Evolutionary conservation across 2,329 filamentous ascomycete genomes (phyloP), one percentile per base, ranked within the genome.

Genomic region (Diaporthe sp.): DNA sequence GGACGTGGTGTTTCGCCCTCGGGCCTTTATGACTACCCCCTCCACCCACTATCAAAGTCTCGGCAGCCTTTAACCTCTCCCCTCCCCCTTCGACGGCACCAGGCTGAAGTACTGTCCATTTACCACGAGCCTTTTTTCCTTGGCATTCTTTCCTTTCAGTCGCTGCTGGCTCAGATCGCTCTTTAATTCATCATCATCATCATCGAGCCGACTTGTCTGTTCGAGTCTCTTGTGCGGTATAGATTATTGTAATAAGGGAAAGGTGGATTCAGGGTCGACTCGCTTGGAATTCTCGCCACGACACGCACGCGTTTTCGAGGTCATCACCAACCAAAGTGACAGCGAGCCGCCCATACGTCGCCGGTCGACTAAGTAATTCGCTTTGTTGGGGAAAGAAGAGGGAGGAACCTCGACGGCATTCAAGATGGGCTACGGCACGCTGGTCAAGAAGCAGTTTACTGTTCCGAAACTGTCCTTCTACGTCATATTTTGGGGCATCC

Each of bases 391-490:
- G 58, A 77, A 78, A 81, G 80, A 79, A 78, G 78, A 78, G 77
- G 79, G 76, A 77, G 65, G 72, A 81, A 79, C 73, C 42, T 55
- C 51, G 62, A 73, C 55, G 55, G 61, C 57, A n/a, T 51, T 82
- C 85, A 88, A 83, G 72, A 88, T 84, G 86, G 78, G 79, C 78
- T 75, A 85, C 76, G 65, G 80, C 75, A 78, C 79, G 37, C 80
- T 90, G 77, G 78, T 92, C 78, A 89, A 87, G 83, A 91, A 92
- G 84, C 92, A 95, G 85, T 89, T 96, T 76, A 92, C 91, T 72
- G 84, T 89, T 22, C 87, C 89, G 72, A 98, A 97, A 84, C 82
- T 98, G 74, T 76, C 94, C 65, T 98, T 97, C 84, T 94, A 97
- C 83, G 80, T 94, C 78, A 83, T 97, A 69, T 98, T 97, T 83